Conservation (phyloP, 371 early-diverging fungal species). For the Phascolomyces articulosus region DNA sequence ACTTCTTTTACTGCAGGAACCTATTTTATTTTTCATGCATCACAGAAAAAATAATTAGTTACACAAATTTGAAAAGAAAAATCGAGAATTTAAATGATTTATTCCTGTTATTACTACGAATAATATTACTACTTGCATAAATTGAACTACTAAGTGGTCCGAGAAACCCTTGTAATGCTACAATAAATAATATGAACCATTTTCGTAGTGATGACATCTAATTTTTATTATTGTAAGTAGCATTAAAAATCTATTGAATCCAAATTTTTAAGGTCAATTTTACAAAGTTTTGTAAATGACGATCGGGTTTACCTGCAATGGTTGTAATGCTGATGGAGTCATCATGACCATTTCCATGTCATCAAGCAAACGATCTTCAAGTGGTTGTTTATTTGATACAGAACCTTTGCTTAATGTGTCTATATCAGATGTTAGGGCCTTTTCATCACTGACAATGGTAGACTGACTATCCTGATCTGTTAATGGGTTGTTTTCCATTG, state of each 20-base stretch:
- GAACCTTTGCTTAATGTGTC: background rate
- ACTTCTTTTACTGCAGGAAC: constrained; percentile 51
- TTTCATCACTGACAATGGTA: constrained; percentile 6
- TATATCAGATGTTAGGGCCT: background rate
- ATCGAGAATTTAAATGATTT: too few species aligned
- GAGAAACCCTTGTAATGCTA: constrained; percentile 51
- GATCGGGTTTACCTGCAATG: background rate
- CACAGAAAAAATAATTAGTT: background rate
- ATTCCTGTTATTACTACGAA: too few species aligned
- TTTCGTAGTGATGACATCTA: constrained; percentile 25
- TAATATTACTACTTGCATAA: constrained; percentile 32
- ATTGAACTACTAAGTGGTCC: constrained; percentile 53
- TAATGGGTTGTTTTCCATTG: background rate
- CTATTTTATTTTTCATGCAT: constrained; percentile 17
- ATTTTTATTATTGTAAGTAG: background rate
- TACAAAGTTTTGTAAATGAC: background rate
- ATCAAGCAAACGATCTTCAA: constrained; percentile 3
- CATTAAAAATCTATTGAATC: too few species aligned
- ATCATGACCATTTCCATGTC: constrained; percentile 10
- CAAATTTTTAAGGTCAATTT: background rate
- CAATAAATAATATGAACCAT: constrained; percentile 44
- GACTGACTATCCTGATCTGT: constrained; percentile 2
- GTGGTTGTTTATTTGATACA: background rate
- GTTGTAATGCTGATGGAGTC: constrained; percentile 3
- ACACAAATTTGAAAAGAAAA: background rate